These are phyloP conservation scores for Diplocarpon mali DNA, from an alignment of 2,329 filamentous ascomycete genomes.

Conservation along the genomic window DNA sequence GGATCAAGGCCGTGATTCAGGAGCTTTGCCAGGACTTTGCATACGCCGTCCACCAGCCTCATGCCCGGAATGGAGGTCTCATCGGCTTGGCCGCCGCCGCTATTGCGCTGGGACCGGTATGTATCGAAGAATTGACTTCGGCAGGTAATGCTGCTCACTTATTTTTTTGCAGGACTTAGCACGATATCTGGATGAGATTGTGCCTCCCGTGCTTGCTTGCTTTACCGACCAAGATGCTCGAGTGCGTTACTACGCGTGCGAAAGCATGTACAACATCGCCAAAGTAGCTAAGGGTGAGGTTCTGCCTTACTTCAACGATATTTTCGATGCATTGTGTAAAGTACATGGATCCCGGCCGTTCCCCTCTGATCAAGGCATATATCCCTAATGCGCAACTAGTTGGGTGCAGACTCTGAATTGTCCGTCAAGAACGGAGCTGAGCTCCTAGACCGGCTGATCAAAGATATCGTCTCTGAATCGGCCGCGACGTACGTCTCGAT, in stretches of 20 bases:
- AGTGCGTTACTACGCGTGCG: slow-evolving; percentile 95
- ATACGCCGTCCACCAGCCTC: slow-evolving; percentile 92
- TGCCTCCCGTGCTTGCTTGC: slow-evolving; percentile 91
- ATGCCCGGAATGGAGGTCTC: slow-evolving; percentile 89
- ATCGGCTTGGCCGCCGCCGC: slow-evolving; percentile 93
- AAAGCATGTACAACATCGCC: slow-evolving; percentile 99
- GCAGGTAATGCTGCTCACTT: slow-evolving; percentile 7
- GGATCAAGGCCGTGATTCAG: slow-evolving; percentile 79
- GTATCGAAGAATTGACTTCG: slow-evolving; percentile 28
- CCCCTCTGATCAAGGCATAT: not conserved
- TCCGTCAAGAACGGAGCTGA: slow-evolving; percentile 98
- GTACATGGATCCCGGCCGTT: slow-evolving; percentile 35
- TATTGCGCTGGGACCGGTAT: slow-evolving; percentile 83
- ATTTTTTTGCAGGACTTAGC: slow-evolving; percentile 61
- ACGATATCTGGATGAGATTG: slow-evolving; percentile 83
- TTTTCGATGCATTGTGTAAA: slow-evolving; percentile 96
- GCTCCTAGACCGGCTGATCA: slow-evolving; percentile 84
- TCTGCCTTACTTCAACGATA: slow-evolving; percentile 92
- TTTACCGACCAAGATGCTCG: slow-evolving; percentile 97
- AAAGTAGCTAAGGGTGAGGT: slow-evolving; percentile 99
- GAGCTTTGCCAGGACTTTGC: slow-evolving; percentile 97
- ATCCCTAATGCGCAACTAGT: slow-evolving; percentile 37
- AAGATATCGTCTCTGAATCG: slow-evolving; percentile 92
- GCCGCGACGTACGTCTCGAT: slow-evolving; percentile 91
- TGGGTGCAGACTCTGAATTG: slow-evolving; percentile 89